Conservation (phyloP, 2,329 filamentous ascomycete species). For the Shiraia bambusicola region DNA sequence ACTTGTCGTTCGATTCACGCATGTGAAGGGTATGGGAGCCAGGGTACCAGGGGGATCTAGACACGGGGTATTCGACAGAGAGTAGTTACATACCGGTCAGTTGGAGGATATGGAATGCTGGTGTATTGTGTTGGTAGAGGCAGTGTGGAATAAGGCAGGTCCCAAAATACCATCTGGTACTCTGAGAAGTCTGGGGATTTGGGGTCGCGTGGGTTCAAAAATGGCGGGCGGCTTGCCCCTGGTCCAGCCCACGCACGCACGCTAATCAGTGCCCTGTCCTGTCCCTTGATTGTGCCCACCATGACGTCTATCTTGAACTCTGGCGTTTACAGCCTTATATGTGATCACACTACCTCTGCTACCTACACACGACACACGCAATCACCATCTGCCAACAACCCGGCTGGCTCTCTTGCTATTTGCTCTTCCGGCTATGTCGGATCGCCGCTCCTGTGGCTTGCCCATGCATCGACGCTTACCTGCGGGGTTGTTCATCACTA, state of each 20-base stretch:
- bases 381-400: not conserved
- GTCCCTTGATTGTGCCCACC: constrained; percentile 9
- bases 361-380: no score
- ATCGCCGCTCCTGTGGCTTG: constrained; percentile 5
- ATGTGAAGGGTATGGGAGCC: not conserved
- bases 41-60: no score
- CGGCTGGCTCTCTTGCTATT: not conserved
- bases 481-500: constrained; percentile 9
- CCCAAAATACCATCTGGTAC: constrained; percentile 4
- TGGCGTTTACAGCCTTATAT: not conserved
- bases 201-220: constrained; percentile 18
- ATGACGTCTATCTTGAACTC: constrained; percentile 11
- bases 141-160: constrained; percentile 1
- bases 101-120: not conserved
- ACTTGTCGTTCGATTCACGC: not conserved
- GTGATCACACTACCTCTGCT: not conserved
- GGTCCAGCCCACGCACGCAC: constrained; percentile 14
- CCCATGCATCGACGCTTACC: constrained; percentile 10
- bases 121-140: constrained; percentile 1
- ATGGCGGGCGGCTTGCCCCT: constrained; percentile 7
- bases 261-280: constrained; percentile 12
- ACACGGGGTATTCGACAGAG: no score
- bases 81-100: not conserved
- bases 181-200: constrained; percentile 6
- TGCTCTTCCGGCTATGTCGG: constrained; percentile 9